A percentile compares a stretch with the other conserved stretches of the same genome.
Conservation (phyloP, 2,329 filamentous ascomycete genomes). For the Pseudonectria buxi region DNA sequence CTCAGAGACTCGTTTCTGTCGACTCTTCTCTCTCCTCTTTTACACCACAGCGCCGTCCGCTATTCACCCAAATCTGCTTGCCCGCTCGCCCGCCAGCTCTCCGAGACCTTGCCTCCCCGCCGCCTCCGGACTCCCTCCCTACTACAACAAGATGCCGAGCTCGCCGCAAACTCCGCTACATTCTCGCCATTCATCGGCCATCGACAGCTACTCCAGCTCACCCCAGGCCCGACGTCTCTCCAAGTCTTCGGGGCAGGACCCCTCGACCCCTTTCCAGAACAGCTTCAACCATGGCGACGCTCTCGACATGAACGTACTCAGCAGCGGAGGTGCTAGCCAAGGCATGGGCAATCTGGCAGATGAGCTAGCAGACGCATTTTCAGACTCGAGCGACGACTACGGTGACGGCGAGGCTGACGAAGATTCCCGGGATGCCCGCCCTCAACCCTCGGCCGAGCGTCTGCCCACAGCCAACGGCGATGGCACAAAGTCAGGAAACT, state of each 20-base stretch:
- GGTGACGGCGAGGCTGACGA: conserved; percentile 34
- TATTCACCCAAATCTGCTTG: too few species aligned
- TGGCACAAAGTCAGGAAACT: conserved; percentile 31
- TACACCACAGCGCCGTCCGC: too few species aligned
- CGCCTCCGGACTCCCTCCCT: not conserved
- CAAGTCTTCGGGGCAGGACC: conserved; percentile 45
- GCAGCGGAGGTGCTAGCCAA: conserved; percentile 38
- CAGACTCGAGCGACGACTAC: conserved; percentile 54
- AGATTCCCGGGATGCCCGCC: conserved; percentile 5
- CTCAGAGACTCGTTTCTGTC: too few species aligned
- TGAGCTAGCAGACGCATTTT: conserved; percentile 69
- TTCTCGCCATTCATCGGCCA: conserved; percentile 50
- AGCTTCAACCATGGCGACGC: conserved; percentile 44
- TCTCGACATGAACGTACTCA: conserved; percentile 40
- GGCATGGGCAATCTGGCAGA: conserved; percentile 74
- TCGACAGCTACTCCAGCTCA: conserved; percentile 43
- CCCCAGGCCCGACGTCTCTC: conserved; percentile 42
- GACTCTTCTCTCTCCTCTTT: too few species aligned
- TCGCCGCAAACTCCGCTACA: conserved; percentile 52
- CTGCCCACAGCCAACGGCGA: conserved; percentile 14
- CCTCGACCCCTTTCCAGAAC: conserved; percentile 40
- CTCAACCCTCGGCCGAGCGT: conserved; percentile 10
- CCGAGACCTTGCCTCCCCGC: too few species aligned
- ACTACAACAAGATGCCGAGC: conserved; percentile 24
- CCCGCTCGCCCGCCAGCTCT: too few species aligned